Evolutionary conservation across 768 basidiomycete species (phyloP).

Genomic region (Mycena sanguinolenta): DNA sequence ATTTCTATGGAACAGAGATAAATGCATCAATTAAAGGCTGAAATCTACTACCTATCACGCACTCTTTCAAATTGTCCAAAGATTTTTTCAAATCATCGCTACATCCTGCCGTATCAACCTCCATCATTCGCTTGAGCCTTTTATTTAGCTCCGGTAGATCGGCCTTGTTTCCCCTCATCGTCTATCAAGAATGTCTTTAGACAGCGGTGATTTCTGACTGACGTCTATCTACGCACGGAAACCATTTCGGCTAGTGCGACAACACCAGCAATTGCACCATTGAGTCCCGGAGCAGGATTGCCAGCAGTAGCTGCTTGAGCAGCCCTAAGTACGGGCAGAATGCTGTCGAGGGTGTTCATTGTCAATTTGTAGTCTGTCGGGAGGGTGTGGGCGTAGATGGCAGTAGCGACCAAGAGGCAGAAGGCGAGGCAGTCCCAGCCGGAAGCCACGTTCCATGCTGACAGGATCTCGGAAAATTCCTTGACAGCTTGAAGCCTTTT

Average conservation of each 20-base stretch:
- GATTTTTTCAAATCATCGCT: background rate
- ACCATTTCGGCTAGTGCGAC: too few relatives aligned
- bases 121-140: background rate
- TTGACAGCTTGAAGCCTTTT: conserved; percentile 15
- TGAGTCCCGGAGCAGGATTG: conserved; percentile 10
- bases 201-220: conserved; percentile 6
- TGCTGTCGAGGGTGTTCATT: conserved; percentile 17
- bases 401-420: conserved; percentile 4
- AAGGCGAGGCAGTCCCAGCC: conserved; percentile 10
- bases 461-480: conserved; percentile 5
- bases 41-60: conserved; percentile 5
- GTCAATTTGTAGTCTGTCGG: conserved; percentile 12
- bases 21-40: conserved; percentile 2
- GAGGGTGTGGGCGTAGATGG: conserved; percentile 11
- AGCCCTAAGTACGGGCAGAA: background rate
- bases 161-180: conserved; percentile 13
- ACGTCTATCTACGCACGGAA: conserved; percentile 8
- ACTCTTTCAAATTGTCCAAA: background rate
- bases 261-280: conserved; percentile 9
- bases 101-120: background rate
- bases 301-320: background rate
- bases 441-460: background rate
- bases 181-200: conserved; percentile 9
- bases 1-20: background rate
- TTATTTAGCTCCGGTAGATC: too few relatives aligned